Base-by-base conservation (phyloP, 148 eudicot genomes). In the Hydrangea macrophylla region DNA sequence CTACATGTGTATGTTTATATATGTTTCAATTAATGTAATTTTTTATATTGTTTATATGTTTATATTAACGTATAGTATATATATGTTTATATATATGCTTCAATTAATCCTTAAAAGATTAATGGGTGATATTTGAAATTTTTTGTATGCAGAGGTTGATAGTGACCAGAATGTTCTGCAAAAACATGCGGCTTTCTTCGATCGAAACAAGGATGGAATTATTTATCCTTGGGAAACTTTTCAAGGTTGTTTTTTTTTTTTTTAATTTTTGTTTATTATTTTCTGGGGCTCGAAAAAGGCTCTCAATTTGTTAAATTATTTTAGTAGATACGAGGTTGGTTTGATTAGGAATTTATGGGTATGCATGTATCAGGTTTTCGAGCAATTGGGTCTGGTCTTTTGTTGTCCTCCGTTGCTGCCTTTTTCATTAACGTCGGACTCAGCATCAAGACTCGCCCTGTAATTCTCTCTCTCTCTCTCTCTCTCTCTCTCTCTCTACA, bases 201-300 rank as follows among this genome's bases (percentile, higher is more conserved):
- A 90, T 69, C 81, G 80, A 55, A 88, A 90, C 73, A 79, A 88
- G 3, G 97, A 90, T 62, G 97, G 97, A 10, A n/a, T 87, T 59
- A 72, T 92, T 74, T 84, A 85, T 76, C 92, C 91, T 0, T 87
- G 74, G 76, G 97, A 92, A 70, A 89, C 93, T 5, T 92, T 78
- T 71, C 60, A 87, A 79, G 97, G 97, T 92, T 13, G 27, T 17
- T 3, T 22, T 27, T 5, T 23, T 36, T 6, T 10, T 3, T 8
- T 0, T 26, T 27, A 11, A n/a, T 40, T 26, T 17, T 9, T 44
- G 7, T 32, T 57, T 7, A 39, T 25, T 22, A 22, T 20, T 53
- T 3, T 28, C 20, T 50, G 18, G 28, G n/a, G n/a, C n/a, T 48
- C 22, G n/a, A 18, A 18, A 17, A 3, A 48, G n/a, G n/a, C 17